Evolutionary conservation across 176 grass and related monocot species (phyloP), one percentile per base, ranked within the genome.

Genomic region (Tuctoria greenei): DNA sequence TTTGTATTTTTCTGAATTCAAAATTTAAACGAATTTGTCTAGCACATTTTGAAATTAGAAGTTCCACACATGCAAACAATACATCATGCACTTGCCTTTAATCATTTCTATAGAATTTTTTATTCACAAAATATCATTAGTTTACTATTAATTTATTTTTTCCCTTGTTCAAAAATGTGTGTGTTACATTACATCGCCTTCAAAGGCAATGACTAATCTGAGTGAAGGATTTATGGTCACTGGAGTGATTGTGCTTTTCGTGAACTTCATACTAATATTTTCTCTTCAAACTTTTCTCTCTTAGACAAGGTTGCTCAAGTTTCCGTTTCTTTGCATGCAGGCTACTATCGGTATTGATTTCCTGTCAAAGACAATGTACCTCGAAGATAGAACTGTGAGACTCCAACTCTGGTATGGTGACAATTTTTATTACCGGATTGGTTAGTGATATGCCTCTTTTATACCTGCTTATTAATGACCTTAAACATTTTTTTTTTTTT

Each of bases 331-430:
- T 78, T 35, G 35, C 66, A 51, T 80, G 82, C 78, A 96, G 93
- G 93, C 93, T 87, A 96, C 93, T 38, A 96, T 96, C 16, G 93
- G 93, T 84, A 96, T 96, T 85, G 93, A 96, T 69, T 96, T 96
- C 51, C 86, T 96, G 71, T 96, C 93, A 1, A 96, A 96, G 78
- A 96, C 93, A 71, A 96, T 96, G 93, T 96, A 96, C 74, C 82
- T 96, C 86, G 93, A 96, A 82, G 93, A 96, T 50, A 91, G 93
- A 73, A 96, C 93, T 72, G 93, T 96, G 44, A 96, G 93, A 73
- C 93, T 96, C 45, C 93, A 96, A 86, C 93, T 96, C 54, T 96
- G 93, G 93, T 96, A 92, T 63, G 72, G 38, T 64, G 21, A 39
- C 39, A 67, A 47, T n/a, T 65, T 27, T 40, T 74, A 16, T 25